These are phyloP conservation scores for Fusarium nanum DNA, from an alignment of 2,329 filamentous ascomycete species.

Conservation along the genomic window DNA sequence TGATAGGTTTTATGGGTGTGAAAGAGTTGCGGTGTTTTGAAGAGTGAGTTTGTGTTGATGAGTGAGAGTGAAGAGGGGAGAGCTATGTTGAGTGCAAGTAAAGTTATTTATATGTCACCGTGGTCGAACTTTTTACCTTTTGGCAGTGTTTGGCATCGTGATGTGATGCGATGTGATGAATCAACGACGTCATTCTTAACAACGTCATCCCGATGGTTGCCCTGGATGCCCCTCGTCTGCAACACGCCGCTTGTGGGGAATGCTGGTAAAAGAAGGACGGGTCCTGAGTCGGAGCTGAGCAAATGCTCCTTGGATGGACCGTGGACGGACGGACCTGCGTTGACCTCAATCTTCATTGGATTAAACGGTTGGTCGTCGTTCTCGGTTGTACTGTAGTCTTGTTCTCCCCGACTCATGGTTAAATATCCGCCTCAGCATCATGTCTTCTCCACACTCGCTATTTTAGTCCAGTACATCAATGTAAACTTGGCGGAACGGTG, in stretches of 20 bases:
- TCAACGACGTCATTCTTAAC: conserved; percentile 36
- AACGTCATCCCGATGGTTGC: conserved; percentile 36
- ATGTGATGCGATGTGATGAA: conserved; percentile 33
- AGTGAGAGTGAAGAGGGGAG: conserved; percentile 4
- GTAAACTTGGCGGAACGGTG: not conserved
- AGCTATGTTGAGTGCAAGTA: not conserved
- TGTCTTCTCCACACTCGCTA: conserved; percentile 17
- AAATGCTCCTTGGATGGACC: conserved; percentile 30
- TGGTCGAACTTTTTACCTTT: not conserved
- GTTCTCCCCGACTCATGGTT: conserved; percentile 2
- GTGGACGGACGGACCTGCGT: conserved; percentile 33
- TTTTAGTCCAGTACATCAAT: conserved; percentile 2
- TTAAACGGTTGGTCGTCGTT: not conserved
- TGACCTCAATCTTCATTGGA: conserved; percentile 1
- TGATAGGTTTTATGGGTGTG: conserved; percentile 37
- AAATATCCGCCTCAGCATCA: conserved; percentile 20
- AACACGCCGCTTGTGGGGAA: conserved; percentile 28
- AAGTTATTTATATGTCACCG: conserved; percentile 31
- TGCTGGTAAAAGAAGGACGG: not conserved
- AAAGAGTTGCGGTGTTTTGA: conserved; percentile 1
- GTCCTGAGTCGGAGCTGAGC: conserved; percentile 4
- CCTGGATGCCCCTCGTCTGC: not conserved
- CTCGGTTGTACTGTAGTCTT: not conserved
- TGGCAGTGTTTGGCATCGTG: conserved; percentile 27
- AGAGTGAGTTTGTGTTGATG: conserved; percentile 9